Conservation (phyloP, 768 basidiomycete species). For the Kwoniella dendrophila region DNA sequence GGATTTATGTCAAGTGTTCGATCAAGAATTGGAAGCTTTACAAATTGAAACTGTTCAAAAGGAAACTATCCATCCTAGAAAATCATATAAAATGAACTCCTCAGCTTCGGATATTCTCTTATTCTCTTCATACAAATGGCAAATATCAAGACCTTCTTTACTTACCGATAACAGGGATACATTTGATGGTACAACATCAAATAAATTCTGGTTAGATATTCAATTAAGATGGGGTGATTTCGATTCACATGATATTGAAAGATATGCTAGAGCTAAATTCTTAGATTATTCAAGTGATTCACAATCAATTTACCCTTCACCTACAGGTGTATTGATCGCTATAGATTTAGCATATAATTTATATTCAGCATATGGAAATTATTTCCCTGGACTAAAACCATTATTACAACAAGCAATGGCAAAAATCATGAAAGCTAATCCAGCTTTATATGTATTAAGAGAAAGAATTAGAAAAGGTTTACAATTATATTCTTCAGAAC, state of each 20-base stretch:
- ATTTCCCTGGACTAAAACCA: slow-evolving; percentile 99
- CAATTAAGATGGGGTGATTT: slow-evolving; percentile 70
- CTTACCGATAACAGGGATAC: slow-evolving; percentile 95
- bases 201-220: slow-evolving; percentile 98
- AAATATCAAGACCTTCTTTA: slow-evolving; percentile 91
- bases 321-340: slow-evolving; percentile 97
- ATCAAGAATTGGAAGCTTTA: slow-evolving; percentile 95
- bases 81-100: slow-evolving; percentile 99
- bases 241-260: slow-evolving; percentile 97
- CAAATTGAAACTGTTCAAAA: slow-evolving; percentile 99
- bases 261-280: slow-evolving; percentile 98
- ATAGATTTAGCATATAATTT: slow-evolving; percentile 98
- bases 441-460: slow-evolving; percentile 92
- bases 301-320: slow-evolving; percentile 99
- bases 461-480: slow-evolving; percentile 99
- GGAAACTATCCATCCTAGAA: slow-evolving; percentile 98
- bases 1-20: slow-evolving; percentile 85
- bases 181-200: slow-evolving; percentile 94
- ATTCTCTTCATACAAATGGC: slow-evolving; percentile 92
- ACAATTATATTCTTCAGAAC: slow-evolving; percentile 97
- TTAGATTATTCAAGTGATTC: slow-evolving; percentile 87
- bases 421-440: slow-evolving; percentile 99
- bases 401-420: slow-evolving; percentile 98
- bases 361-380: slow-evolving; percentile 98
- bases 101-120: slow-evolving; percentile 98